phyloP scores from a whole-genome alignment of 768 basidiomycete genomes.

The Pulveroboletus sp. region DNA sequence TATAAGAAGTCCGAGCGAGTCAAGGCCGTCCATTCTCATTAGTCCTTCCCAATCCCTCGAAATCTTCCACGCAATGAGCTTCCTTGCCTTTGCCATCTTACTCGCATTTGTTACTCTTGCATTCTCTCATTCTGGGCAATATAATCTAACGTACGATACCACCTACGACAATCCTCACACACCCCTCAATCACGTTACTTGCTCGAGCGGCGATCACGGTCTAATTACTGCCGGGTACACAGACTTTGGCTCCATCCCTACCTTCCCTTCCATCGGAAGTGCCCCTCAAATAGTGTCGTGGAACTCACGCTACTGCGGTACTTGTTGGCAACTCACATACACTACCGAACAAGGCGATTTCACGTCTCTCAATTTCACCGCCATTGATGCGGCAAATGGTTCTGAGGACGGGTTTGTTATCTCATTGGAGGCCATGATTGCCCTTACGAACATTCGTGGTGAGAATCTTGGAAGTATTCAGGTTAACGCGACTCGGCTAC shows the following conservation, averaged over 20 bases:
- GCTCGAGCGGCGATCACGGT: constrained; percentile 51
- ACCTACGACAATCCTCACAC: constrained; percentile 42
- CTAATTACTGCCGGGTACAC: constrained; percentile 41
- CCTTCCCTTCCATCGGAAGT: constrained; percentile 58
- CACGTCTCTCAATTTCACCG: constrained; percentile 44
- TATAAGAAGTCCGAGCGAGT: background rate
- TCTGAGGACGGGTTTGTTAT: constrained; percentile 33
- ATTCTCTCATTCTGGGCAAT: constrained; percentile 2
- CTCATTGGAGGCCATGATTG: constrained; percentile 34
- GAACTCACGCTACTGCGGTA: constrained; percentile 51
- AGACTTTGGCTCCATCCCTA: constrained; percentile 48
- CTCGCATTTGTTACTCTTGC: constrained; percentile 7
- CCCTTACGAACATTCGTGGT: constrained; percentile 30
- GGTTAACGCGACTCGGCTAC: constrained; percentile 20
- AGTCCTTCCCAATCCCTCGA: background rate
- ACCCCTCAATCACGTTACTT: constrained; percentile 42
- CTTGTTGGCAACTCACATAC: constrained; percentile 57
- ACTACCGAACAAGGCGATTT: constrained; percentile 23
- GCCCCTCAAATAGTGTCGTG: constrained; percentile 46
- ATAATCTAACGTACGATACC: constrained; percentile 40
- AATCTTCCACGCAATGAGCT: constrained; percentile 8
- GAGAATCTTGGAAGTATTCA: constrained; percentile 22
- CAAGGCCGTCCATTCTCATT: background rate
- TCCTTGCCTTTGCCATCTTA: background rate
- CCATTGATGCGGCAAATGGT: constrained; percentile 44